Percentiles rank a stretch among this genome's conserved stretches.
These are phyloP conservation scores for Rosa chinensis DNA, from an alignment of 306 rosid species.

Conservation along the genomic window DNA sequence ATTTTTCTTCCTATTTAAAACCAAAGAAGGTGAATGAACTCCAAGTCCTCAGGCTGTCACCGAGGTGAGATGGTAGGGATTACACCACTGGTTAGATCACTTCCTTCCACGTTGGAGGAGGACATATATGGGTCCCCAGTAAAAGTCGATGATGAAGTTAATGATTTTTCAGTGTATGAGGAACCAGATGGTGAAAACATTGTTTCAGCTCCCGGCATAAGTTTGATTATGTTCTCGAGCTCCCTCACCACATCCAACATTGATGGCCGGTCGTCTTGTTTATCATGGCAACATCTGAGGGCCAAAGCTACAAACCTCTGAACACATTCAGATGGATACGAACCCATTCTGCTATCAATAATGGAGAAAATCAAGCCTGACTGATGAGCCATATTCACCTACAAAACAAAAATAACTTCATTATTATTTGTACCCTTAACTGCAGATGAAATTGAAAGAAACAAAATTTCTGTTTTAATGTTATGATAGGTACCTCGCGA, in stretches of 20 bases:
- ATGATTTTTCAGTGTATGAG: constrained; percentile 32
- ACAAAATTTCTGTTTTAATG: background rate
- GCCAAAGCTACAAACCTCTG: constrained; percentile 56
- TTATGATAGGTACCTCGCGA: constrained; percentile 55
- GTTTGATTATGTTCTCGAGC: constrained; percentile 53
- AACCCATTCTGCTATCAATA: constrained; percentile 59
- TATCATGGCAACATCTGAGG: constrained; percentile 66
- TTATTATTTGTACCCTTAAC: background rate
- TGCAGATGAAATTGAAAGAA: background rate
- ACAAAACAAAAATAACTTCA: background rate
- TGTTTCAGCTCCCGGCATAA: constrained; percentile 52
- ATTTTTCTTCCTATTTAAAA: background rate
- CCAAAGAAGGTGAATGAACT: background rate
- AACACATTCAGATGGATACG: constrained; percentile 48
- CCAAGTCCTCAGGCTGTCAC: constrained; percentile 14
- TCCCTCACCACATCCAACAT: constrained; percentile 75
- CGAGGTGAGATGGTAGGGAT: constrained; percentile 61
- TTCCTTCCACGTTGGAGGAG: constrained; percentile 42
- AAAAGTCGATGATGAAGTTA: constrained; percentile 23
- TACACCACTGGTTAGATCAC: constrained; percentile 58
- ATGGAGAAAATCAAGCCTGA: constrained; percentile 48
- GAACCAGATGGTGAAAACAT: constrained; percentile 39
- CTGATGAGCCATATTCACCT: constrained; percentile 59
- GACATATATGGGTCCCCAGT: constrained; percentile 37
- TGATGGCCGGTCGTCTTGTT: constrained; percentile 53